Percentiles rank a stretch among this genome's conserved stretches.
Conservation (phyloP, 805 yeast species). For the Scheffersomyces coipomensis region DNA sequence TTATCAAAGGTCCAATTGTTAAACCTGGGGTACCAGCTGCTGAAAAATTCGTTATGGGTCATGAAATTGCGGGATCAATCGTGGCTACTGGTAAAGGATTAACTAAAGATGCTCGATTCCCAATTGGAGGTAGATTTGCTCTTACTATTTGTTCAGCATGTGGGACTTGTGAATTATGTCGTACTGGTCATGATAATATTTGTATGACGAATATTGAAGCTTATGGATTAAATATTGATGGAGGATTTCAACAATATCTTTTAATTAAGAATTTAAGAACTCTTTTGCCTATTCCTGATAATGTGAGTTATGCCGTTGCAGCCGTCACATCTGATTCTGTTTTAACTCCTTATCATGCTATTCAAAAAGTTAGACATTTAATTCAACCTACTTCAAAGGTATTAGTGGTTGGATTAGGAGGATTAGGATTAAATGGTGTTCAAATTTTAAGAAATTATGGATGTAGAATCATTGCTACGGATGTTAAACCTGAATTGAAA, state of each 20-base stretch:
- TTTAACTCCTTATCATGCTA: constrained; percentile 42
- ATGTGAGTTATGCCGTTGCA: constrained; percentile 35
- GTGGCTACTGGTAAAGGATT: constrained; percentile 28
- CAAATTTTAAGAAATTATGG: constrained; percentile 35
- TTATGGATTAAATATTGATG: constrained; percentile 37
- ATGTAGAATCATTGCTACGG: constrained; percentile 32
- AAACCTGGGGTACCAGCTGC: constrained; percentile 13
- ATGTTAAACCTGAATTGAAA: constrained; percentile 25
- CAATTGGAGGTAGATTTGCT: constrained; percentile 28
- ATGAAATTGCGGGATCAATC: constrained; percentile 41
- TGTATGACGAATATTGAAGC: constrained; percentile 24
- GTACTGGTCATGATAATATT: constrained; percentile 31
- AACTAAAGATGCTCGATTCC: constrained; percentile 18
- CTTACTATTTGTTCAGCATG: constrained; percentile 29
- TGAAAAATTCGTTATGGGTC: constrained; percentile 40
- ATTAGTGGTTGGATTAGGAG: constrained; percentile 40
- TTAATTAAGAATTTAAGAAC: constrained; percentile 32
- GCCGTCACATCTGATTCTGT: constrained; percentile 44
- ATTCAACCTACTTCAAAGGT: constrained; percentile 33
- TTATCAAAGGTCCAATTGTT: constrained; percentile 16
- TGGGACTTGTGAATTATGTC: constrained; percentile 34
- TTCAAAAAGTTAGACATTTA: constrained; percentile 28
- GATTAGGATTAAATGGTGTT: constrained; percentile 43
- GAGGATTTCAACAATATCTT: constrained; percentile 42
- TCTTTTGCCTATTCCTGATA: constrained; percentile 39